Evolutionary conservation across 1,284 basidiomycete species (phyloP).

Genomic region (Singerocomus inundabilis): DNA sequence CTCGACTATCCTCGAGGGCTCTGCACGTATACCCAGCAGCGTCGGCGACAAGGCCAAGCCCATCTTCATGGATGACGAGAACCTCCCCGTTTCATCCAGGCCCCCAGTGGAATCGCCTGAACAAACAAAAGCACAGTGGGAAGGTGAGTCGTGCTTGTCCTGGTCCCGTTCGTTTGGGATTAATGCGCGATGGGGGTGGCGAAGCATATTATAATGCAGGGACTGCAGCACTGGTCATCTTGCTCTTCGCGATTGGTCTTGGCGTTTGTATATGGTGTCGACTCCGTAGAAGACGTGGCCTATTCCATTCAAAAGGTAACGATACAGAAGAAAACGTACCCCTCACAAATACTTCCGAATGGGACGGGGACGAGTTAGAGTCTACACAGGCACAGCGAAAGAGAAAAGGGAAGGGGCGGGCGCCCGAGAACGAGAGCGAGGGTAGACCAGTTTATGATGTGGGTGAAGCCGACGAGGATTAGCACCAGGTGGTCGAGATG

Average conservation of each 20-base stretch:
- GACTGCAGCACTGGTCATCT: conserved; percentile 79
- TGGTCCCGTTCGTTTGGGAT: not conserved
- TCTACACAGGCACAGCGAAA: conserved; percentile 27
- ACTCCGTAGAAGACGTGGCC: conserved; percentile 49
- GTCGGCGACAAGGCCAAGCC: conserved; percentile 71
- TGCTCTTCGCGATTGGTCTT: conserved; percentile 70
- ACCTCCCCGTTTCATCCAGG: conserved; percentile 35
- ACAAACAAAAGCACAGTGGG: conserved; percentile 76
- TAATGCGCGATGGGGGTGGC: not conserved
- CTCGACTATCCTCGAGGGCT: conserved; percentile 71
- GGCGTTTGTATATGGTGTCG: conserved; percentile 73
- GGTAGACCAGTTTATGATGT: conserved; percentile 43
- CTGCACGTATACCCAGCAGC: conserved; percentile 71
- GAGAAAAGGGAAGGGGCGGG: conserved; percentile 45
- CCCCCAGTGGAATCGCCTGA: conserved; percentile 56
- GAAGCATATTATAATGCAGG: conserved; percentile 85
- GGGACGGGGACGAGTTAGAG: conserved; percentile 36
- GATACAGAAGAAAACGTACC: conserved; percentile 54
- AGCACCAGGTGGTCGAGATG: not conserved
- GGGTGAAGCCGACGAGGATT: conserved; percentile 45
- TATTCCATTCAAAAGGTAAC: conserved; percentile 34
- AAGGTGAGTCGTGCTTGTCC: conserved; percentile 50
- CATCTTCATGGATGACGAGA: conserved; percentile 45
- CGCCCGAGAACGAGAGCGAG: conserved; percentile 22
- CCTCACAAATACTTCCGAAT: conserved; percentile 37